Evolutionary conservation across 164 flowering plant genomes (phyloP), one percentile per base, ranked within the genome.

Genomic region (Vitis rotundifolia): DNA sequence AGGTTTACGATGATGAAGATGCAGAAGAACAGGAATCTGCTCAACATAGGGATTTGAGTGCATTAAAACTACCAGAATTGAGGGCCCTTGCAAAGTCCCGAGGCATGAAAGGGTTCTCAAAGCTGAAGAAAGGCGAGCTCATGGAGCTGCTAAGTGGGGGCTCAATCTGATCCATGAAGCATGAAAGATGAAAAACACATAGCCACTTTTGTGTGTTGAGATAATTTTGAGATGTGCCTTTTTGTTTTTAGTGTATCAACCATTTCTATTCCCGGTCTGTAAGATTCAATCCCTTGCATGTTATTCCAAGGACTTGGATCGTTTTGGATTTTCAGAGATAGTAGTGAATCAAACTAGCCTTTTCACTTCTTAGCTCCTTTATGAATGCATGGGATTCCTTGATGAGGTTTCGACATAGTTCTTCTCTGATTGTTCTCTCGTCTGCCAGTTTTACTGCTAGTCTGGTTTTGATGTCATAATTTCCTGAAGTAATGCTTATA

Each of bases 41-140:
- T 3, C 80, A 77, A 51, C 67, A 62, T 0, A 65, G 44, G 53
- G 84, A 91, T 69, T 76, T 92, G 80, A 79, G 83, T 69, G 72
- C 79, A 55, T 68, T 91, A 79, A 94, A 94, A 83, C 79, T 94
- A 22, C 2, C 80, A 10, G 97, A 94, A 51, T 71, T 94, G 79
- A 86, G 85, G 71, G 83, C 81, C 56, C 76, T 94, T 26, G 99
- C 97, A 57, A 91, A 91, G 63, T 85, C 97, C 58, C 85, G 91
- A 3, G 94, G 99, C n/a, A 11, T 92, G 71, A 94, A 90, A 85
- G 90, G 97, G 72, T 88, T 71, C 73, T 91, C 97, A 3, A 94
- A 87, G 86, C 71, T 92, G 85, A 94, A 92, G 87, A 94, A 94
- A 78, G 69, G 53, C 6, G 91, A 90, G 59, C 91, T 94, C 49